These are phyloP conservation scores for Podila clonocystis DNA, from an alignment of 192 early-diverging fungal genomes.

Conservation along the genomic window DNA sequence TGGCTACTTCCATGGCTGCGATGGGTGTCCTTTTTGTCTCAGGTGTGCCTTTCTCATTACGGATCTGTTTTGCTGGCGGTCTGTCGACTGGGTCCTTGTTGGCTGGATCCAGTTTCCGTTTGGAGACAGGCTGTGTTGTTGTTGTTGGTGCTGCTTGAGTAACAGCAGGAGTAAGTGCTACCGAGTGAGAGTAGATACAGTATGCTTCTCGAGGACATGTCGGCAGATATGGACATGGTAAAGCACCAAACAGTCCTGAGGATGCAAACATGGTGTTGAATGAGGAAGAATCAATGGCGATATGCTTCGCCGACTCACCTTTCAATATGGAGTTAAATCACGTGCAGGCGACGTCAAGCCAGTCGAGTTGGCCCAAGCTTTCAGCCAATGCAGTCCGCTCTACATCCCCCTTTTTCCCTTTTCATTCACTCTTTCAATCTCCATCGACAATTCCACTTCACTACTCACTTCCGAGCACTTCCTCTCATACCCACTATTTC, in stretches of 20 bases:
- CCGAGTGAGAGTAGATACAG: conserved; percentile 52
- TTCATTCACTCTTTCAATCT: no score
- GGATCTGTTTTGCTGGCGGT: not conserved
- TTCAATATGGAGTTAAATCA: no score
- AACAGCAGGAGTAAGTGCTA: not conserved
- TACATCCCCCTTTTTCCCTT: no score
- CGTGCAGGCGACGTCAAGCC: no score
- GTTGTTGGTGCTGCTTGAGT: not conserved
- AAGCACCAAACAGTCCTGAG: conserved; percentile 37
- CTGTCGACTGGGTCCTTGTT: not conserved
- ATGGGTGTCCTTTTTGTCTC: not conserved
- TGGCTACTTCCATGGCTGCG: conserved; percentile 13
- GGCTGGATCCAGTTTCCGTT: conserved; percentile 4
- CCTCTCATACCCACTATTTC: not conserved
- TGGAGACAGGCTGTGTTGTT: not conserved
- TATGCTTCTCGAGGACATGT: conserved; percentile 40
- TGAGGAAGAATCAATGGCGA: not conserved
- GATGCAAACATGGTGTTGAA: conserved; percentile 49
- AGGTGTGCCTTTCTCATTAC: not conserved
- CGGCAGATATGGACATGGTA: conserved; percentile 52
- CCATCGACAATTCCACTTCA: not conserved
- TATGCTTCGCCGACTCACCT: not conserved
- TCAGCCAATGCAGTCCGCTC: no score
- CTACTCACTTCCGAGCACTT: not conserved
- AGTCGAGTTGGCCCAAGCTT: no score